phyloP scores from a whole-genome alignment of 257 asterid genomes.

The Cruciata laevipes region DNA sequence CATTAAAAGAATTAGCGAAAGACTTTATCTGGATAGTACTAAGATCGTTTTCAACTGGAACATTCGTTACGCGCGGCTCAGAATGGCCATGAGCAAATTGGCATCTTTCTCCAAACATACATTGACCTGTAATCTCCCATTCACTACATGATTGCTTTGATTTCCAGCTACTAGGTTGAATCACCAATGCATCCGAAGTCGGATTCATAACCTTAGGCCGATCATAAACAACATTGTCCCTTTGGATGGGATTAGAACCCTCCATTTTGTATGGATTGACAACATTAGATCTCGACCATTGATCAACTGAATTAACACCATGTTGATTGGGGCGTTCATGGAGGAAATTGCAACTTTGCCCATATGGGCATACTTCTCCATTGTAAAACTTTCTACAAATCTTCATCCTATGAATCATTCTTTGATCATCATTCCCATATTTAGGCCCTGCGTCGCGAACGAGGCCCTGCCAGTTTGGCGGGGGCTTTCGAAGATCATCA shows the following conservation, averaged over 20 bases:
- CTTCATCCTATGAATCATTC: constrained; percentile 57
- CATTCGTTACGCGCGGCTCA: constrained; percentile 30
- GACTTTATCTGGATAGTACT: constrained; percentile 29
- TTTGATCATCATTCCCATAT: constrained; percentile 55
- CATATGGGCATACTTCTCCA: constrained; percentile 87
- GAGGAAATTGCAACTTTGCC: constrained; percentile 70
- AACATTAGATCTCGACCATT: constrained; percentile 20
- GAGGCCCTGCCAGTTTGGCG: constrained; percentile 81
- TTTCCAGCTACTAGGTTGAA: constrained; percentile 41
- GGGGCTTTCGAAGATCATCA: constrained; percentile 60
- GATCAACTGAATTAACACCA: constrained; percentile 1
- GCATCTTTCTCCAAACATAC: constrained; percentile 68
- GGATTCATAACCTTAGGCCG: constrained; percentile 16
- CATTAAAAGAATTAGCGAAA: constrained; percentile 4
- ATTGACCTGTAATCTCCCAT: constrained; percentile 71
- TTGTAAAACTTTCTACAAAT: constrained; percentile 69
- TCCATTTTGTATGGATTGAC: constrained; percentile 25
- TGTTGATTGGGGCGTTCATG: constrained; percentile 42
- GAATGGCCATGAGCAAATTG: constrained; percentile 68
- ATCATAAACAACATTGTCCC: constrained; percentile 55
- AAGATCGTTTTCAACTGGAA: constrained; percentile 31
- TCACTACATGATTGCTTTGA: constrained; percentile 58
- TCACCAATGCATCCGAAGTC: constrained; percentile 18
- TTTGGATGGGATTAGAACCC: constrained; percentile 12
- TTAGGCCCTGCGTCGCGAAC: constrained; percentile 45